These are phyloP conservation scores for Funneliformis caledonium DNA, from an alignment of 371 early-diverging fungal species.

Conservation along the genomic window DNA sequence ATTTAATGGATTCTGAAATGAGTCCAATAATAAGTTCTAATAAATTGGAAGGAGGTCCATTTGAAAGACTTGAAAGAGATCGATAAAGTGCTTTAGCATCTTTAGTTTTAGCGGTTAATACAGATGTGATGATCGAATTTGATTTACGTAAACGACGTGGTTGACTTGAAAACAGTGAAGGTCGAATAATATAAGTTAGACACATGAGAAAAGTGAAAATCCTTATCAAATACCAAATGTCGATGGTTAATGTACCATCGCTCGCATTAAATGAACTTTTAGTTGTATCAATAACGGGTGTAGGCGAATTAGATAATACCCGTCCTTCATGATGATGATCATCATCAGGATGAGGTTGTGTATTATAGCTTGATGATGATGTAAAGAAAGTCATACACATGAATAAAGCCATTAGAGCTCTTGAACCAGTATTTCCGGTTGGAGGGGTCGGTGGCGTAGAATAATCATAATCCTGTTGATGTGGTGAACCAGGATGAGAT, in stretches of 20 bases:
- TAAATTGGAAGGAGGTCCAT: neutral
- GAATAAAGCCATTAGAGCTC: constrained; percentile 52
- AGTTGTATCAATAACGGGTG: neutral
- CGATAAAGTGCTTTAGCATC: constrained; percentile 24
- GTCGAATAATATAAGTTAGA: constrained; percentile 34
- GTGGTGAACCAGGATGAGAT: constrained; percentile 29
- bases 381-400: constrained; percentile 51
- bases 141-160: constrained; percentile 4
- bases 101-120: constrained; percentile 22
- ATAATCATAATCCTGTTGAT: constrained; percentile 43
- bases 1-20: constrained; percentile 22
- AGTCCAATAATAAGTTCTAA: constrained; percentile 27
- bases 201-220: constrained; percentile 30
- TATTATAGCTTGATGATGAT: neutral
- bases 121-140: constrained; percentile 20
- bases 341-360: neutral
- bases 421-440: constrained; percentile 35
- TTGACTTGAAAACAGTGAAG: constrained; percentile 31
- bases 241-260: constrained; percentile 31
- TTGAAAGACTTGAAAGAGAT: constrained; percentile 23
- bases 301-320: neutral
- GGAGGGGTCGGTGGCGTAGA: constrained; percentile 46
- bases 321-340: constrained; percentile 27
- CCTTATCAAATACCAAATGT: constrained; percentile 35
- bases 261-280: neutral